These are phyloP conservation scores for Candolleomyces aberdarensis DNA, from an alignment of 768 basidiomycete genomes.

Conservation along the genomic window DNA sequence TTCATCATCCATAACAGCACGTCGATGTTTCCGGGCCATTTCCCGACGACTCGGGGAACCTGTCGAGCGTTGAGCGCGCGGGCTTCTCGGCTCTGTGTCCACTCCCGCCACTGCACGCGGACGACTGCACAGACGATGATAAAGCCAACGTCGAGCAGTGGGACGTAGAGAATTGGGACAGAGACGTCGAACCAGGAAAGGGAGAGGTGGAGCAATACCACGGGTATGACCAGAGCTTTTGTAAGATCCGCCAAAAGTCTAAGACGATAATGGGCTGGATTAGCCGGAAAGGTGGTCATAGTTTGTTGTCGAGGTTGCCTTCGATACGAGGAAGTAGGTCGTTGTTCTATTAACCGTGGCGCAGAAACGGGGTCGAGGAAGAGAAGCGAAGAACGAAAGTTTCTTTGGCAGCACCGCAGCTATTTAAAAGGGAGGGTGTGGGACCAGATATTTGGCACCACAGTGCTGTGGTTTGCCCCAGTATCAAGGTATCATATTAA, in stretches of 20 bases:
- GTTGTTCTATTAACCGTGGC: neutral
- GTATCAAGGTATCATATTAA: neutral
- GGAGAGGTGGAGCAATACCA: constrained; percentile 10
- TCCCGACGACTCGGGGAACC: constrained; percentile 59
- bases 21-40: constrained; percentile 80
- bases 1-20: constrained; percentile 54
- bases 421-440: neutral
- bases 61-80: constrained; percentile 44
- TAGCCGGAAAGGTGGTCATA: neutral
- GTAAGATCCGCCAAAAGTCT: constrained; percentile 10
- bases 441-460: neutral
- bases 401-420: neutral
- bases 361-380: neutral
- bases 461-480: neutral
- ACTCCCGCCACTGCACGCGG: constrained; percentile 4
- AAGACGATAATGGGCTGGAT: constrained; percentile 13
- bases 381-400: neutral
- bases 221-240: constrained; percentile 10
- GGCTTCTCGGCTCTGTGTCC: constrained; percentile 34
- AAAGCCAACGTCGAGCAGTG: constrained; percentile 38
- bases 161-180: constrained; percentile 32
- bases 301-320: neutral
- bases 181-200: constrained; percentile 23
- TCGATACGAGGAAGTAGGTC: no score
- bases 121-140: constrained; percentile 38